Evolutionary conservation across 1,284 basidiomycete genomes (phyloP).

Genomic region (Marasmius sp.): DNA sequence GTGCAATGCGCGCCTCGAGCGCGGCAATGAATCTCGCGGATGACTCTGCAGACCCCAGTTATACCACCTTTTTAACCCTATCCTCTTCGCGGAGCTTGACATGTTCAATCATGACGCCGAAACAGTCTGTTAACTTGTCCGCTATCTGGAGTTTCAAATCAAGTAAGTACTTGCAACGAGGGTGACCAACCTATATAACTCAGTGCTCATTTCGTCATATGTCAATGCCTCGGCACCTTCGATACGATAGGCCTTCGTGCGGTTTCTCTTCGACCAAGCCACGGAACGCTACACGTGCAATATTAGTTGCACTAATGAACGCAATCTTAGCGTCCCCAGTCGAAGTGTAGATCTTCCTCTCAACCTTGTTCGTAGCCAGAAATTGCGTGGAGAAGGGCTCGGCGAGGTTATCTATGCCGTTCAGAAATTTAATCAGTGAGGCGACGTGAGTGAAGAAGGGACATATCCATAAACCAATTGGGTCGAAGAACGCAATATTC

Average conservation of each 20-base stretch:
- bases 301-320: neutral
- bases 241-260: neutral
- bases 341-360: neutral
- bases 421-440: no score
- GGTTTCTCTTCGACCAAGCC: neutral
- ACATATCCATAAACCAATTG: neutral
- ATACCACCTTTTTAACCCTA: neutral
- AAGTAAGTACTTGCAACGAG: no score
- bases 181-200: neutral
- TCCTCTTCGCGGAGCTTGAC: no score
- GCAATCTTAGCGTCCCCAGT: neutral
- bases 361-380: neutral
- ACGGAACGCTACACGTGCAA: neutral
- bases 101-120: no score
- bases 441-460: neutral
- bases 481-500: neutral
- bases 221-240: neutral
- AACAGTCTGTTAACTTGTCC: no score
- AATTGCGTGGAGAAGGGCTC: neutral
- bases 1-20: neutral
- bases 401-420: no score
- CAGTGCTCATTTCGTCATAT: neutral
- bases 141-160: neutral
- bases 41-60: neutral
- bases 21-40: neutral